These are phyloP conservation scores for Aphanomyces euteiches DNA, from an alignment of 352 stramenopile genomes.

Conservation along the genomic window DNA sequence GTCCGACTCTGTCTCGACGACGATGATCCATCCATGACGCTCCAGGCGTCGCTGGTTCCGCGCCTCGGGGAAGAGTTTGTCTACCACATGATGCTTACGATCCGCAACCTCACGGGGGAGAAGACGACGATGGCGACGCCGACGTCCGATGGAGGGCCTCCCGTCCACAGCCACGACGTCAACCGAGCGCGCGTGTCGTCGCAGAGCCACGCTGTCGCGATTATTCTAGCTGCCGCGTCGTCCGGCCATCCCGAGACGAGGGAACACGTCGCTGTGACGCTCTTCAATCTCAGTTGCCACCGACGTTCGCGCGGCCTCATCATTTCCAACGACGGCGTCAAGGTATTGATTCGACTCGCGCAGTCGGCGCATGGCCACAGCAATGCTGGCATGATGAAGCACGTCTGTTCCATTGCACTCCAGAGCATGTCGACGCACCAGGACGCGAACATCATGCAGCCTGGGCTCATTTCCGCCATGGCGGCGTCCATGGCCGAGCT, in stretches of 20 bases:
- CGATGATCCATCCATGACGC: constrained; percentile 30
- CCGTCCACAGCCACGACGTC: constrained; percentile 39
- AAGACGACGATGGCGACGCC: constrained; percentile 29
- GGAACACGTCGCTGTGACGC: constrained; percentile 59
- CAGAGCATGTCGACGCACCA: constrained; percentile 57
- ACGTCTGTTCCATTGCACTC: constrained; percentile 60
- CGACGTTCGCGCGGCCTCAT: constrained; percentile 57
- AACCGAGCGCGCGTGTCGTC: constrained; percentile 51
- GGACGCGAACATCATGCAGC: constrained; percentile 59
- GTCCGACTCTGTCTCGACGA: constrained; percentile 39
- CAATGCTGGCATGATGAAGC: constrained; percentile 40
- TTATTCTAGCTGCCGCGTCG: constrained; percentile 54
- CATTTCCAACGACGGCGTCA: constrained; percentile 77
- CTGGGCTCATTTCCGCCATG: constrained; percentile 64
- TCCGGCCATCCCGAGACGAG: constrained; percentile 47
- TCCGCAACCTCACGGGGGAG: constrained; percentile 63
- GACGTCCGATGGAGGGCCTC: constrained; percentile 13
- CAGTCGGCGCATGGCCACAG: constrained; percentile 39
- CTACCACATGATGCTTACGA: constrained; percentile 55
- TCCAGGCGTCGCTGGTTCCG: constrained; percentile 48
- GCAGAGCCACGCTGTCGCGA: constrained; percentile 51
- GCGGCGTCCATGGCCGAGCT: constrained; percentile 46
- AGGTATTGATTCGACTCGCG: constrained; percentile 52
- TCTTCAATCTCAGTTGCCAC: constrained; percentile 62
- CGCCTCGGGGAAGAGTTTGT: constrained; percentile 66